A percentile compares a stretch with the other conserved stretches of the same genome.
These are phyloP conservation scores for Sporobolomyces pararoseus DNA, from an alignment of 768 basidiomycete genomes.

Conservation along the genomic window DNA sequence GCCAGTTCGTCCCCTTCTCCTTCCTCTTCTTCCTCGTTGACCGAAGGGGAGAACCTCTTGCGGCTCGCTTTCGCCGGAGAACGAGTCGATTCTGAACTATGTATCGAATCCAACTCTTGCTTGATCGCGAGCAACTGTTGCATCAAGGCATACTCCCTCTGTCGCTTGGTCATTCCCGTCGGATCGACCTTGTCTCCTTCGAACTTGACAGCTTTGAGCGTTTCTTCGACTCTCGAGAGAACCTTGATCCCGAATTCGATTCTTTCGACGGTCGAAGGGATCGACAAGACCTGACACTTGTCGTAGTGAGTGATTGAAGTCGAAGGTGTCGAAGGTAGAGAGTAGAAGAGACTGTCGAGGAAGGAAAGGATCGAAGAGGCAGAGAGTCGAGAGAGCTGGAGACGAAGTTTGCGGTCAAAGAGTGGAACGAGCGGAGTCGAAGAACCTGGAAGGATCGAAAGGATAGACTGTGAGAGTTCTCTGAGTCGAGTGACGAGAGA, in stretches of 20 bases:
- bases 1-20: slow-evolving; percentile 75
- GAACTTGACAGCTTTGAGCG: slow-evolving; percentile 16
- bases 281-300: slow-evolving; percentile 45
- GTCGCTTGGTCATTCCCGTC: slow-evolving; percentile 13
- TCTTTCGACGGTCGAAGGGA: slow-evolving; percentile 41
- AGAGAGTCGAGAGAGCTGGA: slow-evolving; percentile 38
- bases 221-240: slow-evolving; percentile 26
- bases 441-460: slow-evolving; percentile 31
- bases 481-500: slow-evolving; percentile 15
- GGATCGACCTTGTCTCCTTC: slow-evolving; percentile 20
- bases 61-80: not conserved
- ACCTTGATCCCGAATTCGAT: slow-evolving; percentile 39
- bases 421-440: slow-evolving; percentile 32
- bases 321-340: slow-evolving; percentile 22
- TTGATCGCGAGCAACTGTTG: slow-evolving; percentile 40
- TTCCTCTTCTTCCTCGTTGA: slow-evolving; percentile 61
- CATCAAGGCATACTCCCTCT: slow-evolving; percentile 27
- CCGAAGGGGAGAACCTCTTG: not conserved
- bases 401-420: slow-evolving; percentile 37
- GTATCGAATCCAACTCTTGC: slow-evolving; percentile 40
- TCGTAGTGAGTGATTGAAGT: slow-evolving; percentile 44
- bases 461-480: slow-evolving; percentile 4
- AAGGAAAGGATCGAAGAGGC: slow-evolving; percentile 39
- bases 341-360: slow-evolving; percentile 46
- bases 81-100: not conserved